A percentile compares a stretch with the other conserved stretches of the same genome.
These are phyloP conservation scores for Rutstroemia sp. DNA, from an alignment of 2,329 filamentous ascomycete genomes.

Conservation along the genomic window DNA sequence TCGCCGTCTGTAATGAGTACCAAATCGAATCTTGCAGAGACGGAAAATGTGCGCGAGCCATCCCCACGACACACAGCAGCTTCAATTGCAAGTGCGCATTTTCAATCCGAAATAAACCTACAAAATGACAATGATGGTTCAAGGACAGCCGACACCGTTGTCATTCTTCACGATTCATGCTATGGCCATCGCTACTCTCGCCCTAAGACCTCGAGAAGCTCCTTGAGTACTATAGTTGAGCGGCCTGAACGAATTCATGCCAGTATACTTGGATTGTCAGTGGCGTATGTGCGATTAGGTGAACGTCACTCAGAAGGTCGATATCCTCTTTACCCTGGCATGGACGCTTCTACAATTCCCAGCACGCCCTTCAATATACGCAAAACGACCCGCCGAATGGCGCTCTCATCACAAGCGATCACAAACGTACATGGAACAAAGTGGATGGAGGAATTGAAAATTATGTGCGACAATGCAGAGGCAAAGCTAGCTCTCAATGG, in stretches of 20 bases:
- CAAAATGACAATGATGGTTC: conserved; percentile 20
- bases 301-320: conserved; percentile 66
- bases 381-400: conserved; percentile 66
- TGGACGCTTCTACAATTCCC: conserved; percentile 43
- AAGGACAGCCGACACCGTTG: conserved; percentile 55
- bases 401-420: conserved; percentile 68
- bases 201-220: conserved; percentile 64
- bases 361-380: conserved; percentile 74
- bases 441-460: conserved; percentile 89
- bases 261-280: conserved; percentile 70
- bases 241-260: conserved; percentile 86
- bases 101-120: conserved; percentile 26
- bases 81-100: conserved; percentile 31
- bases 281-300: conserved; percentile 86
- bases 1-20: conserved; percentile 28
- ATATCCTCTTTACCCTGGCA: conserved; percentile 58
- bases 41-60: conserved; percentile 23
- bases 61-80: conserved; percentile 40
- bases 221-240: conserved; percentile 79
- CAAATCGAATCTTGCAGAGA: conserved; percentile 33
- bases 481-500: conserved; percentile 67
- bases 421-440: conserved; percentile 84
- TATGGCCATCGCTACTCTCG: conserved; percentile 91
- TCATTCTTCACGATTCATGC: conserved; percentile 86
- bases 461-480: conserved; percentile 77